A percentile compares a stretch with the other conserved stretches of the same genome.
Evolutionary conservation across 2,329 filamentous ascomycete species (phyloP).

Genomic region (Periglandula ipomoeae): DNA sequence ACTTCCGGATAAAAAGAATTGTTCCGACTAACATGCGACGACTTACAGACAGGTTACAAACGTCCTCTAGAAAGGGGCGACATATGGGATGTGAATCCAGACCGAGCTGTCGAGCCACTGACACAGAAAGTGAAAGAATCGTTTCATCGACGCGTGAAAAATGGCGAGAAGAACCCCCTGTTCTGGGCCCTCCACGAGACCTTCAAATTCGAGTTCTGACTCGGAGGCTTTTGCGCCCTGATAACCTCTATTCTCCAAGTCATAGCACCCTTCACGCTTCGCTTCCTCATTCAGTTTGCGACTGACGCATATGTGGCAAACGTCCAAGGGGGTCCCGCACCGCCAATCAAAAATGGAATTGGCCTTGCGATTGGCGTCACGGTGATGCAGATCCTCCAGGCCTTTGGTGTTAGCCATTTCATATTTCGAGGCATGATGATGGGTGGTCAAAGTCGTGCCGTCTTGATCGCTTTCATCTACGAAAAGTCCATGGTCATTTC

Average conservation of each 20-base stretch:
- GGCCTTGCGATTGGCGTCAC: conserved; percentile 80
- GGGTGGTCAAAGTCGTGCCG: conserved; percentile 72
- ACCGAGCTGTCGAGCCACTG: conserved; percentile 62
- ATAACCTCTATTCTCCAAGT: conserved; percentile 67
- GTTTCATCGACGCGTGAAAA: conserved; percentile 58
- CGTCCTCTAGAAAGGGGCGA: conserved; percentile 75
- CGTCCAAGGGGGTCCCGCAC: conserved; percentile 39
- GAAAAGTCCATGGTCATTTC: conserved; percentile 89
- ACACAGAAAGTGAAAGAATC: conserved; percentile 55
- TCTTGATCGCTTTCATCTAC: conserved; percentile 79
- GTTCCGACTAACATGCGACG: background rate
- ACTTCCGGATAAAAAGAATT: background rate
- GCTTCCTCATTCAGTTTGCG: conserved; percentile 81
- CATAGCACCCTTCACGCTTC: conserved; percentile 73
- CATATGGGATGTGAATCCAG: conserved; percentile 80
- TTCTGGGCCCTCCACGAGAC: conserved; percentile 78
- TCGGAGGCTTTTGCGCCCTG: conserved; percentile 73
- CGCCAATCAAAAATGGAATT: conserved; percentile 65
- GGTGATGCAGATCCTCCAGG: conserved; percentile 75
- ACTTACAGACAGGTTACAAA: conserved; percentile 65
- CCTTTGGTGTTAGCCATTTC: conserved; percentile 78
- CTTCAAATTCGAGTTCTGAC: conserved; percentile 73
- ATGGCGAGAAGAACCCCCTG: conserved; percentile 64
- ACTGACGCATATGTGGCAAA: conserved; percentile 66
- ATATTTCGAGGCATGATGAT: conserved; percentile 89